These are phyloP conservation scores for Globisporangium sylvaticum DNA, from an alignment of 352 stramenopile genomes.

Conservation along the genomic window DNA sequence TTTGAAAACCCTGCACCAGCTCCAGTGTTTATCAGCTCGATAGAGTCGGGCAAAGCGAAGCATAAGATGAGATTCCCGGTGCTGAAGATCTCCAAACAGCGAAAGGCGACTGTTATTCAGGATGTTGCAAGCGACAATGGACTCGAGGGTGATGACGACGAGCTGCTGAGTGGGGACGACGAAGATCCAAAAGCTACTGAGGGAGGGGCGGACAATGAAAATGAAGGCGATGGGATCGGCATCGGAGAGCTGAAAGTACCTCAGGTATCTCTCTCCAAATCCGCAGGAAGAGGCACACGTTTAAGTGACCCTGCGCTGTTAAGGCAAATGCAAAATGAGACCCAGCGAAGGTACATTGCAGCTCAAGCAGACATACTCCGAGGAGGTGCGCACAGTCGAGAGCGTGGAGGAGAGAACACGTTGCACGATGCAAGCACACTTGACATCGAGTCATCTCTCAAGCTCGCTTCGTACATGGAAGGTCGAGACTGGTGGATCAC, in stretches of 20 bases:
- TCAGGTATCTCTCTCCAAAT: conserved; percentile 18
- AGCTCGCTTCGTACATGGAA: conserved; percentile 39
- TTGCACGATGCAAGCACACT: conserved; percentile 10
- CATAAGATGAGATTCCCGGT: not conserved
- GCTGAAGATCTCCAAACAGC: conserved; percentile 8
- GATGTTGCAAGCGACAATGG: conserved; percentile 5
- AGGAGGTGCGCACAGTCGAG: not conserved
- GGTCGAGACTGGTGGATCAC: conserved; percentile 78
- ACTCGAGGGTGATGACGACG: conserved; percentile 5
- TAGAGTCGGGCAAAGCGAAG: not conserved
- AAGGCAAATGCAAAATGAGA: conserved; percentile 37
- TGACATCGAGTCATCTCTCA: conserved; percentile 10
- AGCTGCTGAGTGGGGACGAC: not conserved
- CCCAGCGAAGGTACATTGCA: conserved; percentile 52
- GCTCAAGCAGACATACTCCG: conserved; percentile 39
- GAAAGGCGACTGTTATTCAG: conserved; percentile 4
- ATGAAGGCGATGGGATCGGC: conserved; percentile 52
- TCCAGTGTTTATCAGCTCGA: not conserved
- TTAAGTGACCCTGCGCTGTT: conserved; percentile 45
- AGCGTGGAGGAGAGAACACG: not conserved
- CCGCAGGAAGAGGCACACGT: conserved; percentile 1
- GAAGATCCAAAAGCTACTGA: conserved; percentile 3
- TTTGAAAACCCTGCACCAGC: conserved; percentile 44
- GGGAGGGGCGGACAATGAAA: conserved; percentile 10
- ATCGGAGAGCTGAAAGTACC: conserved; percentile 45